Conservation (phyloP, 2,329 filamentous ascomycete genomes). For the Ophiostoma tasmaniense region DNA sequence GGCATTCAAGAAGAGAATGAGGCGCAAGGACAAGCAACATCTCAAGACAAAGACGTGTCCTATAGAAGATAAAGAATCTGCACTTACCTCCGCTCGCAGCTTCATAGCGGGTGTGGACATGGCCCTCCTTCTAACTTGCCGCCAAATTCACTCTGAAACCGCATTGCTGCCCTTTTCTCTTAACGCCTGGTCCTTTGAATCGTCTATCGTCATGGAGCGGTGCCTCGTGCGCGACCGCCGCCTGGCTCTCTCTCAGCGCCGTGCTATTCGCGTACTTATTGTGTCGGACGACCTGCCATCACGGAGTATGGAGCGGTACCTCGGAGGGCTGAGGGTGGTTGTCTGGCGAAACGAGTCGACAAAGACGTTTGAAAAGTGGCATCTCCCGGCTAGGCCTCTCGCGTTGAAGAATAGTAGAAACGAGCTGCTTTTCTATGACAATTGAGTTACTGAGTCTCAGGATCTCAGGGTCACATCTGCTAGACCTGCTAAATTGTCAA, state of each 20-base stretch:
- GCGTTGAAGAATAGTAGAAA: neutral
- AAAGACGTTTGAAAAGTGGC: constrained; percentile 13
- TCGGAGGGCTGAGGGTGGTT: constrained; percentile 27
- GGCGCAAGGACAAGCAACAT: neutral
- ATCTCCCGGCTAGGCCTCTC: constrained; percentile 3
- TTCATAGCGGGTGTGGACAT: constrained; percentile 21
- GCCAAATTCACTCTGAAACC: constrained; percentile 32
- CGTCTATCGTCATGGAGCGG: constrained; percentile 27
- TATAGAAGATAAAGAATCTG: neutral
- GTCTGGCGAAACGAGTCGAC: constrained; percentile 19
- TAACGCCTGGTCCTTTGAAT: constrained; percentile 30
- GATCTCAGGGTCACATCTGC: no score
- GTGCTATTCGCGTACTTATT: constrained; percentile 27
- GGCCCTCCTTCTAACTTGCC: constrained; percentile 29
- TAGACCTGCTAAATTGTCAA: no score
- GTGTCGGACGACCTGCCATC: constrained; percentile 23
- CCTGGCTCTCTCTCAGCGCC: constrained; percentile 26
- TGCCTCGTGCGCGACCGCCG: constrained; percentile 23
- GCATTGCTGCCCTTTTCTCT: constrained; percentile 28
- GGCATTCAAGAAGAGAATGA: neutral
- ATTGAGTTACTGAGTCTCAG: neutral
- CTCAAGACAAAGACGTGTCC: neutral
- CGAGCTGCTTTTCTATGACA: neutral
- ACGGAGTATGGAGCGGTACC: constrained; percentile 24
- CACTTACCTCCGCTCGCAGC: neutral